A percentile compares a stretch with the other conserved stretches of the same genome.
Evolutionary conservation across 306 rosid genomes (phyloP).

Genomic region (Vigna trinervia): DNA sequence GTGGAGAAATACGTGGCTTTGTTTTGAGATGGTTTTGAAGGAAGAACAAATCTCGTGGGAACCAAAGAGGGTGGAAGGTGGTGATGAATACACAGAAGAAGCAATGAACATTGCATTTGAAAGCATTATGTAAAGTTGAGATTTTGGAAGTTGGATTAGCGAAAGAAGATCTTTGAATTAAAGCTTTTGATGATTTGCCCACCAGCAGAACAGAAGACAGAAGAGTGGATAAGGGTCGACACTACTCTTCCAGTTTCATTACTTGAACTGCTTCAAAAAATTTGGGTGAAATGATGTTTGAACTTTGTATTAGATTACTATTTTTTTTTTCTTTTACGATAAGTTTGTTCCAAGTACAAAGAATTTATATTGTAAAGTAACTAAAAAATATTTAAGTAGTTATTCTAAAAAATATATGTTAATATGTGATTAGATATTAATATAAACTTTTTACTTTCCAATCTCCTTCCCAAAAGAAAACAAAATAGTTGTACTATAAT

Average conservation of each 20-base stretch:
- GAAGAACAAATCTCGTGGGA: constrained; percentile 50
- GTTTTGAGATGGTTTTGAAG: constrained; percentile 43
- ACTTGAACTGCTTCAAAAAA: too few species aligned
- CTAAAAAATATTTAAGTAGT: too few species aligned
- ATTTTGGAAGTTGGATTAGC: background rate
- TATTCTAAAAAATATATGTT: too few species aligned
- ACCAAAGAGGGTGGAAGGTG: constrained; percentile 43
- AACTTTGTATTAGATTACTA: too few species aligned
- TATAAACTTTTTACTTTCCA: too few species aligned
- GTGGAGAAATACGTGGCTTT: constrained; percentile 44
- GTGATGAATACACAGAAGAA: constrained; percentile 42
- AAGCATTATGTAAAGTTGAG: constrained; percentile 25
- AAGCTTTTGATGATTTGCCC: background rate
- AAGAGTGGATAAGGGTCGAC: constrained; percentile 25
- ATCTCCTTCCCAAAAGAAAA: too few species aligned
- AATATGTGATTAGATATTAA: too few species aligned
- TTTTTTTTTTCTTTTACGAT: too few species aligned
- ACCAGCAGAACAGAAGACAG: background rate
- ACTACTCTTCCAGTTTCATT: background rate
- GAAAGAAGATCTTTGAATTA: background rate
- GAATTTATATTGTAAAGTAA: too few species aligned
- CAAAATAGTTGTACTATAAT: too few species aligned
- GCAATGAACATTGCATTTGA: constrained; percentile 42
- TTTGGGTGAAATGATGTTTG: too few species aligned
- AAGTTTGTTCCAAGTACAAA: too few species aligned